Evolutionary conservation across 1,284 basidiomycete species (phyloP).

Genomic region (Trichosporon asahii): DNA sequence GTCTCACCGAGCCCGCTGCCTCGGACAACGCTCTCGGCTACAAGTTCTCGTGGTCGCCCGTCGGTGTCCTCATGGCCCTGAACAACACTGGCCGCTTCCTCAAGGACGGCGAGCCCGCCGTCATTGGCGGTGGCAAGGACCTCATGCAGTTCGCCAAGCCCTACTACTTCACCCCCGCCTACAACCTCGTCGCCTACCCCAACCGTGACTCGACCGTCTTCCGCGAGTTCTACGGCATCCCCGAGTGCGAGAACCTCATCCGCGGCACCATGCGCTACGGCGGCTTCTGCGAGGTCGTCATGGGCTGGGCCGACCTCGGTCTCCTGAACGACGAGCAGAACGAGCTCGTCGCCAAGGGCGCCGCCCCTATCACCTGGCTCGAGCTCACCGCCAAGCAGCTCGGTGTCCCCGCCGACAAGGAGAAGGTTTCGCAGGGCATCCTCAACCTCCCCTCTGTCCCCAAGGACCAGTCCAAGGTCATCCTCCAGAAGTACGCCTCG

Average conservation of each 20-base stretch:
- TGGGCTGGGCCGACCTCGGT: slow-evolving; percentile 79
- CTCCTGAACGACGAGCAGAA: slow-evolving; percentile 76
- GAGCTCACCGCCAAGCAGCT: slow-evolving; percentile 78
- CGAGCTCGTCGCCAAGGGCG: slow-evolving; percentile 68
- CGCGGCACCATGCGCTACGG: slow-evolving; percentile 94
- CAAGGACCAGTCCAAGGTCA: slow-evolving; percentile 66
- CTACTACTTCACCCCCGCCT: slow-evolving; percentile 93
- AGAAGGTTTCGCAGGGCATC: slow-evolving; percentile 69
- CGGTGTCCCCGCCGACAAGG: slow-evolving; percentile 68
- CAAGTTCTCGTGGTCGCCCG: slow-evolving; percentile 98
- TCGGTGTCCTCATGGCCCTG: slow-evolving; percentile 90
- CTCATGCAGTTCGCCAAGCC: slow-evolving; percentile 85
- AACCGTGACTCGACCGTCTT: slow-evolving; percentile 94
- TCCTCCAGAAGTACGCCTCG: slow-evolving; percentile 85
- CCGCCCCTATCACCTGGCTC: slow-evolving; percentile 65
- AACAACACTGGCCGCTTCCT: slow-evolving; percentile 88
- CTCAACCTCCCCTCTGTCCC: slow-evolving; percentile 70
- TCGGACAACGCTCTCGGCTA: slow-evolving; percentile 95
- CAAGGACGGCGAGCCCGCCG: slow-evolving; percentile 62
- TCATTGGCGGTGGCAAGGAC: slow-evolving; percentile 61
- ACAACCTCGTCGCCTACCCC: slow-evolving; percentile 94
- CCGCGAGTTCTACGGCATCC: slow-evolving; percentile 79
- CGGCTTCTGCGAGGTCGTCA: slow-evolving; percentile 97
- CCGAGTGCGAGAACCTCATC: slow-evolving; percentile 87
- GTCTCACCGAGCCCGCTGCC: slow-evolving; percentile 79